Evolutionary conservation across 78 protist species (phyloP).

Genomic region (Emiliania huxleyi): DNA sequence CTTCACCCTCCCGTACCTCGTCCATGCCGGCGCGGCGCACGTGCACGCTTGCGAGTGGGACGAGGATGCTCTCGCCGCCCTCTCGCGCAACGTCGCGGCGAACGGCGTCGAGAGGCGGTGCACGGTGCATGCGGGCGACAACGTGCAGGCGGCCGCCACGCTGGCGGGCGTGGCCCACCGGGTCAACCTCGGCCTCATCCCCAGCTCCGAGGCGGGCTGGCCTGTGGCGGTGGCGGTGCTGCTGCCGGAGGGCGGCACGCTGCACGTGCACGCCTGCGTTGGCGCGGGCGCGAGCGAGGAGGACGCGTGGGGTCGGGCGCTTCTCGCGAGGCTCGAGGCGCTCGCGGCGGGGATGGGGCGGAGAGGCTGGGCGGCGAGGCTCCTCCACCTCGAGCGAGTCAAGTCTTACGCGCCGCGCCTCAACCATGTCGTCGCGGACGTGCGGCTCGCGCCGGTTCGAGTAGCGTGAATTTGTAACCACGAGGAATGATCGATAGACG

Average conservation of each 20-base stretch:
- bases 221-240: background rate
- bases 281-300: too few relatives aligned
- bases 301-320: background rate
- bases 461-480: too few relatives aligned
- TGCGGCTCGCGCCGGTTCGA: too few relatives aligned
- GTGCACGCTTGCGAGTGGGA: slow-evolving; percentile 37
- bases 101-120: slow-evolving; percentile 10
- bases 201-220: background rate
- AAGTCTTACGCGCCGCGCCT: background rate
- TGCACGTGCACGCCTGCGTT: slow-evolving; percentile 4
- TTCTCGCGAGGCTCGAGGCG: background rate
- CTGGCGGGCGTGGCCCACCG: background rate
- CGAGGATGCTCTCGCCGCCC: slow-evolving; percentile 1
- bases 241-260: background rate
- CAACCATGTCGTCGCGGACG: background rate
- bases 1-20: slow-evolving; percentile 37
- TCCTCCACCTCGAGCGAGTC: background rate
- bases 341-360: background rate
- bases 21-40: background rate
- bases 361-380: too few relatives aligned
- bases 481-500: too few relatives aligned
- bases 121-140: slow-evolving; percentile 1
- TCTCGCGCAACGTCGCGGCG: background rate
- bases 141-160: background rate
- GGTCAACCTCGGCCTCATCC: background rate